Evolutionary conservation across 2,329 filamentous ascomycete genomes (phyloP).

Genomic region (Penicillium sp.): DNA sequence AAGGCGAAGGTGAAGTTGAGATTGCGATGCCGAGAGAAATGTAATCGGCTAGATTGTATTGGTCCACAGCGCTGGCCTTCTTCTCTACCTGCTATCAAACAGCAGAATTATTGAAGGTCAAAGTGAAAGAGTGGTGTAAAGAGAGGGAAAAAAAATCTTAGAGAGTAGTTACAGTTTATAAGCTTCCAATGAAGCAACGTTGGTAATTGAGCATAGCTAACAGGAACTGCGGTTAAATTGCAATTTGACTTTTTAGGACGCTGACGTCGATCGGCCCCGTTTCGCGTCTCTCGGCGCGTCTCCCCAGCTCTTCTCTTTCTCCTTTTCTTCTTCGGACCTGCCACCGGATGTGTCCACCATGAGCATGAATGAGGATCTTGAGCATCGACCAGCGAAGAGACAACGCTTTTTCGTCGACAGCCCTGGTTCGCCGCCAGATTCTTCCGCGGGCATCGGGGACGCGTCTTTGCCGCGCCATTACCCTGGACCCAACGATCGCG

Average conservation of each 20-base stretch:
- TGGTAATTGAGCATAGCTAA: background rate
- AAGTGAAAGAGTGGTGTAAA: background rate
- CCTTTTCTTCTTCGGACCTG: background rate
- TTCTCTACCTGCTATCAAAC: conserved; percentile 12
- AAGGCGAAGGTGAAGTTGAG: conserved; percentile 14
- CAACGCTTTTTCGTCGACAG: conserved; percentile 64
- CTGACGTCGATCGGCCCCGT: conserved; percentile 33
- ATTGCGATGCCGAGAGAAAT: conserved; percentile 11
- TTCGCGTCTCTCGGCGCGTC: conserved; percentile 40
- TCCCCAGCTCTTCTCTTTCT: conserved; percentile 17
- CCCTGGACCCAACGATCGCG: background rate
- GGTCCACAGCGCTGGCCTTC: conserved; percentile 11
- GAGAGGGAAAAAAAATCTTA: background rate
- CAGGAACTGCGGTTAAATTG: background rate
- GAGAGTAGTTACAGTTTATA: no score
- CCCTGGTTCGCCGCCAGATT: conserved; percentile 25
- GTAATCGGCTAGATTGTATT: conserved; percentile 24
- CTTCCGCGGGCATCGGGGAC: conserved; percentile 16
- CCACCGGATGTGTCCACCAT: conserved; percentile 11
- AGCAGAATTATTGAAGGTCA: background rate
- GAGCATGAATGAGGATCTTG: conserved; percentile 39
- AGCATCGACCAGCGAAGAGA: conserved; percentile 61
- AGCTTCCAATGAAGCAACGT: no score
- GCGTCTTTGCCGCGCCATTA: conserved; percentile 15
- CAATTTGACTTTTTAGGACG: conserved; percentile 20